phyloP scores from a whole-genome alignment of 139 green algal species.

The Monoraphidium neglectum region DNA sequence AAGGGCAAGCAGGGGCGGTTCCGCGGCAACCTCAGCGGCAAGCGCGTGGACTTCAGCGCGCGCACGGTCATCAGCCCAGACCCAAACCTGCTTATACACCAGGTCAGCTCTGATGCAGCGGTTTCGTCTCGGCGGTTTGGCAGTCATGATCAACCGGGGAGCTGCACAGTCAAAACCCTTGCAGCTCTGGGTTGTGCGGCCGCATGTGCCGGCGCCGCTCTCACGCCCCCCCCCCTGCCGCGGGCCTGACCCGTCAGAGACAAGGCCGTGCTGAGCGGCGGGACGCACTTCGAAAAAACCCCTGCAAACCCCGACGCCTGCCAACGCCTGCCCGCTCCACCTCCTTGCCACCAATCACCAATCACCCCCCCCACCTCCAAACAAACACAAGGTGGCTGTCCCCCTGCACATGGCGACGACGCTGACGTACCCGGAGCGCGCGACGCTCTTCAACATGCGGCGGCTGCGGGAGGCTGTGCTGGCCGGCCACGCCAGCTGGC shows the following conservation, averaged over 20 bases:
- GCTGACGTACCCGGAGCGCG: slow-evolving; percentile 95
- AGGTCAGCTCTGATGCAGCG: slow-evolving; percentile 38
- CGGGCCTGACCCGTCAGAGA: no score
- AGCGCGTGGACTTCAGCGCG: slow-evolving; percentile 97
- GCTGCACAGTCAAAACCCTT: no score
- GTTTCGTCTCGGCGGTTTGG: no score
- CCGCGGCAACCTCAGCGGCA: slow-evolving; percentile 94
- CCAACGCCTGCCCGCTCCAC: no score
- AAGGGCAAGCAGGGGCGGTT: slow-evolving; percentile 99
- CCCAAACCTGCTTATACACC: slow-evolving; percentile 92
- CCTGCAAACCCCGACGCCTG: no score
- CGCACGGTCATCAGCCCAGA: slow-evolving; percentile 98
- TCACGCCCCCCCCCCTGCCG: no score
- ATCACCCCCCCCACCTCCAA: neutral
- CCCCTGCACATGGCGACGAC: slow-evolving; percentile 88
- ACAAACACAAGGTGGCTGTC: slow-evolving; percentile 76
- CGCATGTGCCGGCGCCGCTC: no score
- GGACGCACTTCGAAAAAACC: no score
- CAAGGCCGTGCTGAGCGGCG: no score
- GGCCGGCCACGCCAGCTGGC: slow-evolving; percentile 67
- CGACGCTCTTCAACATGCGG: slow-evolving; percentile 92
- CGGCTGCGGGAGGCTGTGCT: slow-evolving; percentile 76
- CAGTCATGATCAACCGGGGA: no score
- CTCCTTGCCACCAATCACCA: no score
- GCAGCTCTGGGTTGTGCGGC: no score